Evolutionary conservation across 257 asterid species (phyloP).

Genomic region (Paraleonurus japonicus): DNA sequence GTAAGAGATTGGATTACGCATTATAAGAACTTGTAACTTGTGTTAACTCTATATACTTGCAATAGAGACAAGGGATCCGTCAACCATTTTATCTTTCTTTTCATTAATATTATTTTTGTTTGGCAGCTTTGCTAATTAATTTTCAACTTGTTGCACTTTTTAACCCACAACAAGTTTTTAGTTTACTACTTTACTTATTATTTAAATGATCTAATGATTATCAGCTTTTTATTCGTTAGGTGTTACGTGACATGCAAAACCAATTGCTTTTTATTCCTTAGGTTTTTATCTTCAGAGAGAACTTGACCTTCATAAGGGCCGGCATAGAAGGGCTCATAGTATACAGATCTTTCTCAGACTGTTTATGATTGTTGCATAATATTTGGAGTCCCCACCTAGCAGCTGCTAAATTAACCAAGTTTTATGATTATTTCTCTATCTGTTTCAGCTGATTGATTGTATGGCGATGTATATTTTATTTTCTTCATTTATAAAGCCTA

Average conservation of each 20-base stretch:
- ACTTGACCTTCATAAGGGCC: not conserved
- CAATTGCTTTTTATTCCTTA: no score
- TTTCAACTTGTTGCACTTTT: not conserved
- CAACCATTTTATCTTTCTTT: no score
- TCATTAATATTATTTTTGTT: no score
- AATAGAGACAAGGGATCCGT: no score
- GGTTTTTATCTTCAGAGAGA: not conserved
- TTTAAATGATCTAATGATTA: not conserved
- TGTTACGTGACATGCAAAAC: no score
- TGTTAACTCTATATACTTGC: no score
- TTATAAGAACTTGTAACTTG: no score
- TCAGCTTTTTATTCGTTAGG: not conserved
- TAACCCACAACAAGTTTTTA: not conserved
- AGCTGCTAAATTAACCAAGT: not conserved
- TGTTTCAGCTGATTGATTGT: not conserved
- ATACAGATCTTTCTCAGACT: not conserved
- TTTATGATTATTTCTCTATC: not conserved
- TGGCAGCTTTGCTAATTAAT: not conserved
- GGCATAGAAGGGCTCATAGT: not conserved
- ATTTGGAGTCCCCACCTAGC: not conserved
- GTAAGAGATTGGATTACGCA: no score
- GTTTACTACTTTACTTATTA: not conserved
- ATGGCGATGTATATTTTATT: not conserved
- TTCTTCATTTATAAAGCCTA: not conserved
- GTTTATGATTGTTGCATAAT: not conserved